Evolutionary conservation across 805 yeast species (phyloP).

Genomic region (Candida nanaspora): DNA sequence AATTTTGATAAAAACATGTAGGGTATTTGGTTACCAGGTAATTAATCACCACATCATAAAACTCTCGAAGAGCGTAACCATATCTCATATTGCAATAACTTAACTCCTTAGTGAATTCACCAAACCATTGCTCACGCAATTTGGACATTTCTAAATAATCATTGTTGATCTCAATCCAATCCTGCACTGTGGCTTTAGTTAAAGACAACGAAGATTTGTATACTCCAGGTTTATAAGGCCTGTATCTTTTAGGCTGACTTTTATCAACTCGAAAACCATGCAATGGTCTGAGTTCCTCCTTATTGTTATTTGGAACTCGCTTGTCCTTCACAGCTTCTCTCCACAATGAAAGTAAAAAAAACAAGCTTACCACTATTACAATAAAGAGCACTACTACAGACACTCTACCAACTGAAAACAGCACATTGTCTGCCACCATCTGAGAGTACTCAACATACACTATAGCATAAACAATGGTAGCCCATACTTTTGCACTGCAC

Average conservation of each 20-base stretch:
- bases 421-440: too few species aligned
- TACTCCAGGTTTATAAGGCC: slow-evolving; percentile 56
- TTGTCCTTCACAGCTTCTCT: not conserved
- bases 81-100: slow-evolving; percentile 22
- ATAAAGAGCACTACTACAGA: too few species aligned
- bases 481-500: too few species aligned
- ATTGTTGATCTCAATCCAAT: slow-evolving; percentile 55
- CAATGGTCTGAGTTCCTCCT: not conserved
- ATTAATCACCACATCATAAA: slow-evolving; percentile 34
- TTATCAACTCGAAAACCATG: slow-evolving; percentile 30
- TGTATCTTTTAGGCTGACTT: slow-evolving; percentile 30
- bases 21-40: not conserved
- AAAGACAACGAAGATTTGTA: slow-evolving; percentile 39
- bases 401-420: too few species aligned
- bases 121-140: slow-evolving; percentile 25
- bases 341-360: not conserved
- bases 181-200: slow-evolving; percentile 32
- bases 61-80: slow-evolving; percentile 35
- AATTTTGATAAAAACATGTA: not conserved
- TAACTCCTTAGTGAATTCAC: slow-evolving; percentile 25
- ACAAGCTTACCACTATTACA: too few species aligned
- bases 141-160: slow-evolving; percentile 38
- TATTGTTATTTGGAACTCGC: too few species aligned
- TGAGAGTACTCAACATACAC: too few species aligned
- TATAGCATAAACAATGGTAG: too few species aligned